These are phyloP conservation scores for Clarireedia sp. DNA, from an alignment of 2,329 filamentous ascomycete species.

Conservation along the genomic window DNA sequence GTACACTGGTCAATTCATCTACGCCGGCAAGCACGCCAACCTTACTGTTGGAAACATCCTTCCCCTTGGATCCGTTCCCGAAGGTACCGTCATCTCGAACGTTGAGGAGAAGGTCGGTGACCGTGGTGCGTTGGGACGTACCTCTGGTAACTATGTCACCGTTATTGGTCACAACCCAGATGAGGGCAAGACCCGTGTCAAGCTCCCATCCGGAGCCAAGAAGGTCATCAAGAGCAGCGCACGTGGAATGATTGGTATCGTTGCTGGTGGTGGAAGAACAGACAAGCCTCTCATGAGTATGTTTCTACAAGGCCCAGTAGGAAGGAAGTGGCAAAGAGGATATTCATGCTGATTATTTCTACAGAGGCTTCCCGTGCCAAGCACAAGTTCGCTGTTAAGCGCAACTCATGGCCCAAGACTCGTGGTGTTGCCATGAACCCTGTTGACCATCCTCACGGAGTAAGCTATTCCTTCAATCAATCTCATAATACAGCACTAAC, in stretches of 20 bases:
- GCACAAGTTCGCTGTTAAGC: constrained; percentile 99
- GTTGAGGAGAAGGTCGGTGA: constrained; percentile 99
- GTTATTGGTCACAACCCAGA: constrained; percentile 96
- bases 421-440: constrained; percentile 99
- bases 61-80: constrained; percentile 85
- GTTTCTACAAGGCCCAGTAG: constrained; percentile 28
- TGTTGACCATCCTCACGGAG: constrained; percentile 97
- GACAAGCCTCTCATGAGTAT: constrained; percentile 97
- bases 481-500: constrained; percentile 35
- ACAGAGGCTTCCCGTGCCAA: constrained; percentile 97
- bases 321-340: neutral
- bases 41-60: constrained; percentile 98
- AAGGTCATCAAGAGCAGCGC: constrained; percentile 90
- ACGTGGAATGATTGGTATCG: constrained; percentile 99
- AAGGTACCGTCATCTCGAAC: constrained; percentile 99
- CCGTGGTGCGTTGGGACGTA: constrained; percentile 91
- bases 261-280: constrained; percentile 97
- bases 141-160: constrained; percentile 98
- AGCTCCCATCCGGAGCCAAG: constrained; percentile 98
- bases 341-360: constrained; percentile 34
- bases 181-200: constrained; percentile 99
- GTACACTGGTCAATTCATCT: constrained; percentile 99
- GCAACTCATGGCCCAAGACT: constrained; percentile 99
- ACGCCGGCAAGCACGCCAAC: constrained; percentile 97
- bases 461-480: constrained; percentile 15